A percentile compares a stretch with the other conserved stretches of the same genome.
phyloP scores from a whole-genome alignment of 805 yeast species.

The Komagataella kurtzmanii region DNA sequence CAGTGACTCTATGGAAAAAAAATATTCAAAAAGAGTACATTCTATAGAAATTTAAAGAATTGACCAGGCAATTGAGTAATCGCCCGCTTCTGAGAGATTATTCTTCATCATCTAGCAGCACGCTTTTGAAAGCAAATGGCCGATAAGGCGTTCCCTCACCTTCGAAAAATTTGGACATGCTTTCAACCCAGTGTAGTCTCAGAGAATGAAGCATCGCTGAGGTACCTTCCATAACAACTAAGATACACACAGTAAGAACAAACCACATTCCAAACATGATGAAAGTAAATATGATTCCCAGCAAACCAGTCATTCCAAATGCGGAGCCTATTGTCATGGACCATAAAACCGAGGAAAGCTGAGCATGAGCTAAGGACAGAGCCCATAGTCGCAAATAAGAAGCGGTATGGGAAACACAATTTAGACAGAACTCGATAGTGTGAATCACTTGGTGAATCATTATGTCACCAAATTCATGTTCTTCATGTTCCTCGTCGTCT shows the following conservation, averaged over 20 bases:
- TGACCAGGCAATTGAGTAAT: not conserved
- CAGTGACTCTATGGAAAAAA: conserved; percentile 38
- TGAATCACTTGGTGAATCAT: conserved; percentile 96
- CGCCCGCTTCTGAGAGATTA: not conserved
- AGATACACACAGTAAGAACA: conserved; percentile 73
- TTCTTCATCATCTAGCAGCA: not conserved
- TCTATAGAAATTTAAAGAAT: not conserved
- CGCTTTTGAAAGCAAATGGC: conserved; percentile 63
- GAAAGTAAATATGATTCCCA: conserved; percentile 66
- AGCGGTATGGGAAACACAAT: conserved; percentile 97
- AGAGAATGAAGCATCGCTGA: conserved; percentile 98
- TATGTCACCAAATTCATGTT: conserved; percentile 76
- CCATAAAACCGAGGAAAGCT: conserved; percentile 91
- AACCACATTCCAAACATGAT: conserved; percentile 92
- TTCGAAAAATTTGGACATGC: conserved; percentile 95
- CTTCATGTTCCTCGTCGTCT: conserved; percentile 42
- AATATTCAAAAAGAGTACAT: not conserved
- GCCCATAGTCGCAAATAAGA: conserved; percentile 97
- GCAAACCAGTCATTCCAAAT: conserved; percentile 44
- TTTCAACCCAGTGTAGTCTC: conserved; percentile 98
- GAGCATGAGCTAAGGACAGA: conserved; percentile 91
- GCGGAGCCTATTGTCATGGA: conserved; percentile 82
- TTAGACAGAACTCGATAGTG: conserved; percentile 93
- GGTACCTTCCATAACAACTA: conserved; percentile 97
- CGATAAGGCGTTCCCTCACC: conserved; percentile 90